phyloP scores from a whole-genome alignment of 1,284 basidiomycete species.

The Golubevia pallescens region DNA sequence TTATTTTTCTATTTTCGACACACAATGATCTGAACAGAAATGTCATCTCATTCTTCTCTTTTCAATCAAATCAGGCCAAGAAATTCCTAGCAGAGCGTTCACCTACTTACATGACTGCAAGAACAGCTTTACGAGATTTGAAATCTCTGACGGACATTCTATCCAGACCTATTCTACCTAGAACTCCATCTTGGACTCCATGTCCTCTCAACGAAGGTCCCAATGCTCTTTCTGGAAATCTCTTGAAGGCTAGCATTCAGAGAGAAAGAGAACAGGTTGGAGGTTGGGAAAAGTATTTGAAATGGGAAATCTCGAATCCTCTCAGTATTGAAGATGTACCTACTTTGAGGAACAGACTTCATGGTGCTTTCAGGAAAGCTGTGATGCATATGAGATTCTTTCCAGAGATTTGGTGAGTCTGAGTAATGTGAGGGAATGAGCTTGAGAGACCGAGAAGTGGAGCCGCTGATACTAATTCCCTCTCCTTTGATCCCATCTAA shows the following conservation, averaged over 20 bases:
- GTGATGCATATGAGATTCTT: constrained; percentile 60
- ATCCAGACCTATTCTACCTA: constrained; percentile 41
- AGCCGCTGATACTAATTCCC: neutral
- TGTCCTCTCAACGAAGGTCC: constrained; percentile 10
- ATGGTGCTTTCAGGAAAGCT: constrained; percentile 46
- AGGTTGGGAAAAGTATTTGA: constrained; percentile 52
- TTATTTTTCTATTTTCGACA: too few relatives aligned
- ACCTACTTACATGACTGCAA: constrained; percentile 62
- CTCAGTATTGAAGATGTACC: constrained; percentile 40
- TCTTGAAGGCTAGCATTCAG: constrained; percentile 14
- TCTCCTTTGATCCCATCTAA: neutral
- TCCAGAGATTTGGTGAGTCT: constrained; percentile 46
- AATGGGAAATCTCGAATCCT: constrained; percentile 58
- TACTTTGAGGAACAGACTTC: constrained; percentile 30
- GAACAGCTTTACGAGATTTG: constrained; percentile 49
- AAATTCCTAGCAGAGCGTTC: constrained; percentile 61
- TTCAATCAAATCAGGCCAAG: constrained; percentile 31
- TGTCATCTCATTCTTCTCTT: constrained; percentile 5
- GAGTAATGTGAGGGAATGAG: too few relatives aligned
- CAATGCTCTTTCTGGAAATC: constrained; percentile 3
- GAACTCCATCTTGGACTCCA: constrained; percentile 36
- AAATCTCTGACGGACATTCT: constrained; percentile 38
- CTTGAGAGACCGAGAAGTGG: neutral
- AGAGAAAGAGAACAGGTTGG: constrained; percentile 39
- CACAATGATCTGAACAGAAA: neutral